Evolutionary conservation across 2,329 filamentous ascomycete species (phyloP).

Genomic region (Paecilomyces sp.): DNA sequence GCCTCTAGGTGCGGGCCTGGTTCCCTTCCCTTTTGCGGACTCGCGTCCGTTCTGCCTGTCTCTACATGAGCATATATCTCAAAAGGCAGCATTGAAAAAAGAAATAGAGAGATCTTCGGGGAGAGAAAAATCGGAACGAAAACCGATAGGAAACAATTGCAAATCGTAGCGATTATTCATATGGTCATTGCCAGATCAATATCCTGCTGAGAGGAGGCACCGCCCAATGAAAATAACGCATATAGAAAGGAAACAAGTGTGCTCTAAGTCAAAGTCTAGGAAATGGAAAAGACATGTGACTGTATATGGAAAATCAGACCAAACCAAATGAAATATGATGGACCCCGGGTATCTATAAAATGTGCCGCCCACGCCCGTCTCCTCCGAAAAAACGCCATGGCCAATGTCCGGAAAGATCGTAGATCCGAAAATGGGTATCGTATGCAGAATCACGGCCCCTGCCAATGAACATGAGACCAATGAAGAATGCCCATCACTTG

Average conservation of each 20-base stretch:
- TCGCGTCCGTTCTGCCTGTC: constrained; percentile 6
- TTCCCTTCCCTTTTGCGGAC: constrained; percentile 2
- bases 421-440: not conserved
- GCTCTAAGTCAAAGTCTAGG: not conserved
- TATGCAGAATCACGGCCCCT: not conserved
- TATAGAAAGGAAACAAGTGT: not conserved
- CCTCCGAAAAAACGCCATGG: not conserved
- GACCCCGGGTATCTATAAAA: not conserved
- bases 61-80: not conserved
- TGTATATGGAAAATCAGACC: not conserved
- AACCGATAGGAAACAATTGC: not conserved
- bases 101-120: not conserved
- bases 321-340: not conserved
- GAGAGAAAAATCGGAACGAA: constrained; percentile 2
- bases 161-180: not conserved
- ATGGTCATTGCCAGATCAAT: not conserved
- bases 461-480: not conserved
- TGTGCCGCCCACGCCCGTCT: not conserved
- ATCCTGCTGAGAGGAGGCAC: not conserved
- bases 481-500: constrained; percentile 19
- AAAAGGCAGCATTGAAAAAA: not conserved
- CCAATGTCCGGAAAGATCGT: not conserved
- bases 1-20: not conserved
- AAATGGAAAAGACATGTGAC: not conserved
- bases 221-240: not conserved